Percentiles rank a stretch among this genome's conserved stretches.
phyloP scores from a whole-genome alignment of 768 basidiomycete species.

The Tricholoma matsutake region DNA sequence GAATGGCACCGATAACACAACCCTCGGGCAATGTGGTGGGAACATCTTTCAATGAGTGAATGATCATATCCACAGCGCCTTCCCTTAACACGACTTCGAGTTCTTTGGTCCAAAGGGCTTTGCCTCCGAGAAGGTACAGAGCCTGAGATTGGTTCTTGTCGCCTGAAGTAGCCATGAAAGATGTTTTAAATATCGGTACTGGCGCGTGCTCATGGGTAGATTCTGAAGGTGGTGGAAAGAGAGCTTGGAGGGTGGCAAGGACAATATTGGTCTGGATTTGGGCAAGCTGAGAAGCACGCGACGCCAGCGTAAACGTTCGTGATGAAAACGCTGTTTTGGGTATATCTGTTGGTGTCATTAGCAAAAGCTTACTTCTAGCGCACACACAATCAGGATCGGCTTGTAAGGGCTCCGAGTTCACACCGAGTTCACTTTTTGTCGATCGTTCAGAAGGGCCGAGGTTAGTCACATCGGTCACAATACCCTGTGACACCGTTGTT shows the following conservation, averaged over 20 bases:
- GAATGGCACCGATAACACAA: slow-evolving; percentile 80
- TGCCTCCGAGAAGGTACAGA: slow-evolving; percentile 87
- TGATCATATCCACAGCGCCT: slow-evolving; percentile 80
- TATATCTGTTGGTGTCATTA: slow-evolving; percentile 8
- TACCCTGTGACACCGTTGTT: no score
- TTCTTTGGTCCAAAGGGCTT: slow-evolving; percentile 94
- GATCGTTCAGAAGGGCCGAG: no score
- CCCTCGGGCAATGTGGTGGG: slow-evolving; percentile 85
- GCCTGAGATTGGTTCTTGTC: slow-evolving; percentile 90
- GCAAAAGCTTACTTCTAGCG: neutral
- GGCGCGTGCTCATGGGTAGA: slow-evolving; percentile 15
- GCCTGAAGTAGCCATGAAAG: slow-evolving; percentile 63
- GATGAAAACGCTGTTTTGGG: slow-evolving; percentile 17
- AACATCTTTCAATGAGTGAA: slow-evolving; percentile 92
- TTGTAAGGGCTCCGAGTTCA: neutral
- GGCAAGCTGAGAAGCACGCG: slow-evolving; percentile 84
- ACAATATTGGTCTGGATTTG: slow-evolving; percentile 88
- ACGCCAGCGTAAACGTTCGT: slow-evolving; percentile 73
- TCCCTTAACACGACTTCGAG: slow-evolving; percentile 82
- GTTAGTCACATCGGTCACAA: neutral
- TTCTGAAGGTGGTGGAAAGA: slow-evolving; percentile 48
- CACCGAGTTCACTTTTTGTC: no score
- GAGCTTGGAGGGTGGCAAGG: slow-evolving; percentile 53
- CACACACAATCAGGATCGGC: neutral
- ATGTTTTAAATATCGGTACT: slow-evolving; percentile 39